Conservation (phyloP, 2,329 filamentous ascomycete species). For the Pochonia chlamydosporia region DNA sequence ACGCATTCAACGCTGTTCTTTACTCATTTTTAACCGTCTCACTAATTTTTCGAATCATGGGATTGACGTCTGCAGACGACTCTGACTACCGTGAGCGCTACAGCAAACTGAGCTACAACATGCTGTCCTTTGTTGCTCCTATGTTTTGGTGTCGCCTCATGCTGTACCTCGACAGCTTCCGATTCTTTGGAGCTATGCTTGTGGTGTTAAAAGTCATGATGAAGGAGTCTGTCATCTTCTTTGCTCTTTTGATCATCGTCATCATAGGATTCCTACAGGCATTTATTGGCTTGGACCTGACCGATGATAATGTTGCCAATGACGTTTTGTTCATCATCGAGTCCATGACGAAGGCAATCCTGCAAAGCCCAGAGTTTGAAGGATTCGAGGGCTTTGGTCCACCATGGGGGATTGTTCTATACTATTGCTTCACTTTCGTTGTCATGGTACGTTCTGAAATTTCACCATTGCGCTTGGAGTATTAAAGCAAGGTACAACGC, state of each 20-base stretch:
- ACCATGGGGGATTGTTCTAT: slow-evolving; percentile 89
- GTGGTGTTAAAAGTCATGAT: slow-evolving; percentile 95
- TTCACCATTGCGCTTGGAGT: background rate
- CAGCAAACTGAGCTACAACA: slow-evolving; percentile 86
- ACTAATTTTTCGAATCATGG: slow-evolving; percentile 73
- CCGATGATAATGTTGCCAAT: slow-evolving; percentile 63
- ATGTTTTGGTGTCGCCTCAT: slow-evolving; percentile 96
- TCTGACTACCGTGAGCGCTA: slow-evolving; percentile 46
- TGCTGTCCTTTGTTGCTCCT: slow-evolving; percentile 85
- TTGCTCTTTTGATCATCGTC: slow-evolving; percentile 80
- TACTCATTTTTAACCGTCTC: slow-evolving; percentile 76
- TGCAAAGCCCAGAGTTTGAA: slow-evolving; percentile 84
- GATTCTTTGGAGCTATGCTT: slow-evolving; percentile 97
- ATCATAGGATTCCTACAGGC: slow-evolving; percentile 86
- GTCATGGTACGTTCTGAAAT: slow-evolving; percentile 64
- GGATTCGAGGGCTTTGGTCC: slow-evolving; percentile 87
- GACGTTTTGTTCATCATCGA: slow-evolving; percentile 71
- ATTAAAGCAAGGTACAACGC: too few species aligned
- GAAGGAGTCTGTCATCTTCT: slow-evolving; percentile 93
- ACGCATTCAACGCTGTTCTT: slow-evolving; percentile 81
- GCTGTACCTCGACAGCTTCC: slow-evolving; percentile 86
- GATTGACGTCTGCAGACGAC: slow-evolving; percentile 56
- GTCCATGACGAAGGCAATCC: slow-evolving; percentile 82
- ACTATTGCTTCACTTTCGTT: slow-evolving; percentile 96
- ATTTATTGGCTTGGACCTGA: slow-evolving; percentile 85